These are phyloP conservation scores for Cercospora sp. DNA, from an alignment of 2,329 filamentous ascomycete species.

Conservation along the genomic window DNA sequence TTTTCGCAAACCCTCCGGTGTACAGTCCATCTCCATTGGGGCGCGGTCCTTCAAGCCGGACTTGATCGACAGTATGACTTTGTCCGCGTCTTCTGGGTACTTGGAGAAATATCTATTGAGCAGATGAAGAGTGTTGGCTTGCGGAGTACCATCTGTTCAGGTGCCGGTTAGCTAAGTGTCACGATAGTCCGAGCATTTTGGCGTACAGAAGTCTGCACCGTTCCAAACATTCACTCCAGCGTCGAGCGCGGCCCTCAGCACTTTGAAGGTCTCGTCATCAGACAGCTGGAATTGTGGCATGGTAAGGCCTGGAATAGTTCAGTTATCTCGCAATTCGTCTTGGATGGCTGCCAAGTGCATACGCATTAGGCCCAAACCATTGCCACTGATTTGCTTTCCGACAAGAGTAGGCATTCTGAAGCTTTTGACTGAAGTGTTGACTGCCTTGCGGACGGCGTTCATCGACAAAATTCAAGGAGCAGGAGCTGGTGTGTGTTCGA, in stretches of 20 bases:
- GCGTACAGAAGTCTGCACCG: background rate
- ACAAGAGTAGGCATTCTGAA: background rate
- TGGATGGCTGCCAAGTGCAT: no score
- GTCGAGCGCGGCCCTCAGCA: background rate
- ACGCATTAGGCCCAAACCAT: background rate
- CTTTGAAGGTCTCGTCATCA: background rate
- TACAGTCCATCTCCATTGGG: conserved; percentile 20
- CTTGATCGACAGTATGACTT: conserved; percentile 52
- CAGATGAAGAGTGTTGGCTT: conserved; percentile 44
- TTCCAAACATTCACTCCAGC: background rate
- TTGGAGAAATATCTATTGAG: conserved; percentile 51
- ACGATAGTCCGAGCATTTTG: no score
- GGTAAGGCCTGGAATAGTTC: background rate
- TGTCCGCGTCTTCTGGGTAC: conserved; percentile 51
- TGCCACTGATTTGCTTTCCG: background rate
- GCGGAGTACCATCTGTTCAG: conserved; percentile 43
- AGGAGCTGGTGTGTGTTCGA: background rate
- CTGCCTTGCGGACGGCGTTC: background rate
- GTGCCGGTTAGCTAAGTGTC: no score
- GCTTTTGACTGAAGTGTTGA: background rate
- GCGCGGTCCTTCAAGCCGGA: conserved; percentile 43
- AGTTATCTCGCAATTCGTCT: no score
- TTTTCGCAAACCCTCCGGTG: background rate
- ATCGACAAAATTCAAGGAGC: background rate
- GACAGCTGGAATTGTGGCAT: background rate